Evolutionary conservation across 306 rosid genomes (phyloP).

Genomic region (Arachis stenosperma): DNA sequence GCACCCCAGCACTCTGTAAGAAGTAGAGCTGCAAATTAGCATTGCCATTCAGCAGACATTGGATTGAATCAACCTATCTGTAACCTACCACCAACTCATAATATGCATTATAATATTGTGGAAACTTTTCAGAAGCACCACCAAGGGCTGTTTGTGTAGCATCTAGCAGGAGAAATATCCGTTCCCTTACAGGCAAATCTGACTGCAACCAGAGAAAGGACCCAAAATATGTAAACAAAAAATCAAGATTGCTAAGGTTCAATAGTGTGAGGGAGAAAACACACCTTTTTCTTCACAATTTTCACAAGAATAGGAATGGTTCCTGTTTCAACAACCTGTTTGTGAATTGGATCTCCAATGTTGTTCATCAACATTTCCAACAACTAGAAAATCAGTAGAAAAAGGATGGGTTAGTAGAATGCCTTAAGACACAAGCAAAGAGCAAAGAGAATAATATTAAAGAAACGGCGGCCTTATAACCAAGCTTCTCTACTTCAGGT

Average conservation of each 20-base stretch:
- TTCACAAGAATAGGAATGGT: conserved; percentile 79
- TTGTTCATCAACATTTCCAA: conserved; percentile 98
- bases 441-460: conserved; percentile 7
- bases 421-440: conserved; percentile 26
- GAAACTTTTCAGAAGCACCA: conserved; percentile 94
- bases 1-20: conserved; percentile 87
- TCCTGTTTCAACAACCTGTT: conserved; percentile 84
- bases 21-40: conserved; percentile 29
- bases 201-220: conserved; percentile 62
- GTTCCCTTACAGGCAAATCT: conserved; percentile 81
- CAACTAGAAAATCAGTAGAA: conserved; percentile 62
- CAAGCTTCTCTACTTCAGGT: conserved; percentile 30
- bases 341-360: conserved; percentile 81
- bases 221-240: conserved; percentile 14
- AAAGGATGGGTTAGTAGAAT: conserved; percentile 33
- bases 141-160: conserved; percentile 97
- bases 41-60: conserved; percentile 13
- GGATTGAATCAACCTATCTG: conserved; percentile 28
- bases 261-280: conserved; percentile 24
- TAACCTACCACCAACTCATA: conserved; percentile 89
- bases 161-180: conserved; percentile 91
- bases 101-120: conserved; percentile 85
- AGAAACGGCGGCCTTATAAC: conserved; percentile 28
- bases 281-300: conserved; percentile 95
- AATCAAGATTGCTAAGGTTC: background rate